Evolutionary conservation across 2,329 filamentous ascomycete genomes (phyloP), one percentile per base, ranked within the genome.

Genomic region (Colletotrichum eremochloae): DNA sequence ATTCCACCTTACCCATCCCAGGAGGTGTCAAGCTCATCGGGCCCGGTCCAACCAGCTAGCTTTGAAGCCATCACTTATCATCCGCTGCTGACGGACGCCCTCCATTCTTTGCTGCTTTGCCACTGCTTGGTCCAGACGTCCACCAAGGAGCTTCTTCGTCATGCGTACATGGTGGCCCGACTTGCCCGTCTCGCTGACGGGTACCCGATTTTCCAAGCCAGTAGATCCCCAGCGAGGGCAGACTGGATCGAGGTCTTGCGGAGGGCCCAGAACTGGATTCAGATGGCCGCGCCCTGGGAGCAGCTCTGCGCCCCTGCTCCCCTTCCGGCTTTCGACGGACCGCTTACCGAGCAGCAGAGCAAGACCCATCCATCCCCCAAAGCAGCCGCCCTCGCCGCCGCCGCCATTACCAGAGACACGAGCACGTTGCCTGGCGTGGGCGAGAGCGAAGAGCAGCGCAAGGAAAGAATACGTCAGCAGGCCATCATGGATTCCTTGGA

Each of bases 101-200:
- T 97, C 0, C 94, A 97, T 80, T 92, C 91, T 5, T 82, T 96
- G 1, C 89, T 97, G 11, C 88, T 97, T 52, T 93, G 91, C 75
- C 94, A 97, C 80, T 89, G 89, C n/a, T 88, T 97, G 12, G 83
- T 94, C 9, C 94, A 96, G 80, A 97, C 94, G 0, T 93, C 93
- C 0, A 81, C 89, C 14, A 94, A 93, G 76, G 94, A 96, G 79
- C 88, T 95, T 44, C 89, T 91, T 62, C 92, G 94, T 46, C 93
- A 96, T 79, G 93, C 93, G 0, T 88, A 94, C 83, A 96, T 95
- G 88, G 94, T 92, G 5, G 93, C 94, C 20, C 90, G 94, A 6
- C 86, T 96, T 2, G 87, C 90, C 5, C 88, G 93, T 29, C 86
- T 96, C 33, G 91, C 90, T 61, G 93, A 96, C 76, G 94, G 93